Base-by-base conservation (phyloP, 129 eudicot genomes). In the Flaveria brownii region DNA sequence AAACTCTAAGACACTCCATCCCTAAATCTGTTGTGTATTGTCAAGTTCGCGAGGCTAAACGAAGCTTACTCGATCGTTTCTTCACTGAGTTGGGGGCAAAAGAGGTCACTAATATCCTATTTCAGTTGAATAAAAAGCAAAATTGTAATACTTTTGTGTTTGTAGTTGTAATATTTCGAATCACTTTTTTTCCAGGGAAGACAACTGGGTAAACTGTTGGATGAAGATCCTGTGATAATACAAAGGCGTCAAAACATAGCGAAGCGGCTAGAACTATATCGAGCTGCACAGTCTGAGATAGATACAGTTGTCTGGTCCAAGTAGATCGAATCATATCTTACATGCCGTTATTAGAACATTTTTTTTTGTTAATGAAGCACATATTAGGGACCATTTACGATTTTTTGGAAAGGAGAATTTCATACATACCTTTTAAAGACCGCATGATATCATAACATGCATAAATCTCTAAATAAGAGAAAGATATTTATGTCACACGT, bases 11-110 rank as follows among this genome's bases (percentile, higher is more conserved):
- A 80, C 85, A 91, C 77, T 89, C 98, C 51, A 89, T 94, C 70
- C 98, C 98, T 0, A 94, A 94, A 71, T 94, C 98, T 5, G 77
- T 94, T 30, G 98, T 94, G 55, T 91, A 94, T 68, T 89, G 97
- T 72, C 98, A 94, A 91, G 98, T 94, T 25, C 98, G 98, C 15
- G 97, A 94, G 90, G 93, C 98, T 25, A 94, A 94, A 68, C 93
- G 97, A 61, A 85, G 96, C 78, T 84, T 94, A 36, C 96, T 94
- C 2, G 92, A 86, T 78, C 89, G 86, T 84, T 94, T 94, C 91
- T 94, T 91, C 73, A 81, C 97, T 0, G 96, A 89, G 71, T 70
- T 94, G 84, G 97, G 98, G n/a, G 72, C 80, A 47, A 91, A 87
- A 67, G 97, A 94, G 93, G 97, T 94, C 63, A 77, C 4, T 41